Evolutionary conservation across 140 eudicot species (phyloP).

Genomic region (Erigeron philadelphicus): DNA sequence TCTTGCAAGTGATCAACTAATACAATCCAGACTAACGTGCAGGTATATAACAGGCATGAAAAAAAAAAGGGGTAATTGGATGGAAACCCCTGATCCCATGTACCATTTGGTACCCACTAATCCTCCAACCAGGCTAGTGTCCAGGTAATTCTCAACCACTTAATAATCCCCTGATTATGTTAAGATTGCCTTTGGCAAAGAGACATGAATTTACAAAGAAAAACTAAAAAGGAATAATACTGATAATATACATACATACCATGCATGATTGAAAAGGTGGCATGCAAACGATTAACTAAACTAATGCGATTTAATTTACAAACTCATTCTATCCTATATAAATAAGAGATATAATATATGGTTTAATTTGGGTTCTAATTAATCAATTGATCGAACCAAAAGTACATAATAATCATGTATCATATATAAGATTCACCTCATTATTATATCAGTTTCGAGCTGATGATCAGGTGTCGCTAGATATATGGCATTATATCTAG

Average conservation of each 20-base stretch:
- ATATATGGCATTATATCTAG: conserved; percentile 20
- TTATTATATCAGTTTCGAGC: conserved; percentile 13
- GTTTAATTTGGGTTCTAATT: neutral
- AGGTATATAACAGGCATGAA: too few species aligned
- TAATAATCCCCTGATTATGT: too few species aligned
- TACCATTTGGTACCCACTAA: too few species aligned
- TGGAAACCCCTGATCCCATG: too few species aligned
- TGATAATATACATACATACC: conserved; percentile 7
- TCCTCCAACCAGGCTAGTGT: too few species aligned
- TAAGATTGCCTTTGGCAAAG: too few species aligned
- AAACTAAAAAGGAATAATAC: neutral
- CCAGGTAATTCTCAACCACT: too few species aligned
- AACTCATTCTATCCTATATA: neutral
- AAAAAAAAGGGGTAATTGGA: too few species aligned
- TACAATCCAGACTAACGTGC: too few species aligned
- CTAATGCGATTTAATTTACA: conserved; percentile 1
- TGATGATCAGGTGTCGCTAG: too few species aligned
- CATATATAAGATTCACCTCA: neutral
- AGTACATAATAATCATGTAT: conserved; percentile 10
- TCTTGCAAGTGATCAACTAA: too few species aligned
- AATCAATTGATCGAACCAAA: conserved; percentile 6
- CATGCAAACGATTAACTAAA: conserved; percentile 11
- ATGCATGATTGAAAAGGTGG: conserved; percentile 14
- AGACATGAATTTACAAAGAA: neutral
- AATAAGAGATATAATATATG: neutral